Percentiles rank a stretch among this genome's conserved stretches.
Conservation (phyloP, 2,329 filamentous ascomycete genomes). For the Ophiostoma fasciatum region DNA sequence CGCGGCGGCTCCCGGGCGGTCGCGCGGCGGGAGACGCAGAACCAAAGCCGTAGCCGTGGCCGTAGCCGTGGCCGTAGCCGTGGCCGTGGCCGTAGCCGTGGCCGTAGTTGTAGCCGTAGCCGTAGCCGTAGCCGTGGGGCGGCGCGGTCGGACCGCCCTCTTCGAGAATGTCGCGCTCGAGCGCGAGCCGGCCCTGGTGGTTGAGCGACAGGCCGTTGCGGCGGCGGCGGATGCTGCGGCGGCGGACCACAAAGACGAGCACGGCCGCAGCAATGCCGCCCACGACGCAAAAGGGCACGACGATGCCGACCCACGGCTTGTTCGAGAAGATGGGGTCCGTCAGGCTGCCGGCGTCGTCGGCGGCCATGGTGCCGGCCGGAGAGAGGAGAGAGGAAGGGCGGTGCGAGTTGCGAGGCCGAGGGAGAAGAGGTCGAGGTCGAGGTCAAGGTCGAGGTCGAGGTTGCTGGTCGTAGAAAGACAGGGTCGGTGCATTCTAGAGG, state of each 20-base stretch:
- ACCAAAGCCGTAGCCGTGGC: too few relatives aligned
- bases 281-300: slow-evolving; percentile 7
- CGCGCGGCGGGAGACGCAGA: background rate
- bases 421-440: too few relatives aligned
- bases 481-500: too few relatives aligned
- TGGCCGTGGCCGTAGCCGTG: too few relatives aligned
- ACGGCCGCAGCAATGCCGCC: background rate
- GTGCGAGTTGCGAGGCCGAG: too few relatives aligned
- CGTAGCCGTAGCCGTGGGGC: background rate
- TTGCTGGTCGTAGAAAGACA: too few relatives aligned
- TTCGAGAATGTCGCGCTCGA: slow-evolving; percentile 6
- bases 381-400: background rate
- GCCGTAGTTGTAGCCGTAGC: too few relatives aligned
- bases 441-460: too few relatives aligned
- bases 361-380: slow-evolving; percentile 1
- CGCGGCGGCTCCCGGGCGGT: background rate
- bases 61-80: background rate
- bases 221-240: background rate
- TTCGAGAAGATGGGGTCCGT: background rate
- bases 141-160: background rate
- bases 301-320: slow-evolving; percentile 6
- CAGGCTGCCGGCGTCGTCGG: background rate
- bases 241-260: background rate
- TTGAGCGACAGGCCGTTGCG: slow-evolving; percentile 2
- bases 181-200: slow-evolving; percentile 7